Percentiles rank a stretch among this genome's conserved stretches.
Conservation (phyloP, 2,329 filamentous ascomycete species). For the Curvularia sp. region DNA sequence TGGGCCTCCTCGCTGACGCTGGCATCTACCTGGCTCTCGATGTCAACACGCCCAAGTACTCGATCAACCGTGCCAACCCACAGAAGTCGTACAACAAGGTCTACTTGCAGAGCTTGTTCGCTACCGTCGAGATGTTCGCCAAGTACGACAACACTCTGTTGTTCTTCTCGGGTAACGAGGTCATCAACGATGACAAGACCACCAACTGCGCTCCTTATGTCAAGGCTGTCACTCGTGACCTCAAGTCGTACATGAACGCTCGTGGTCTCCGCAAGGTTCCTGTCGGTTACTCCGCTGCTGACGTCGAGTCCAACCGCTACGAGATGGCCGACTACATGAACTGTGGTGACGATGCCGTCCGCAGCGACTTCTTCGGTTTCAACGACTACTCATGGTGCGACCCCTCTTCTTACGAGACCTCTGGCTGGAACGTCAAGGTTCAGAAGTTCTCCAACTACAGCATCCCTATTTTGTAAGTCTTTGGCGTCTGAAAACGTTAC, state of each 20-base stretch:
- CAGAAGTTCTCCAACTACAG: conserved; percentile 86
- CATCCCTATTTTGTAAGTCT: conserved; percentile 75
- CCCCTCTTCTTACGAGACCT: conserved; percentile 69
- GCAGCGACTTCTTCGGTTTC: conserved; percentile 88
- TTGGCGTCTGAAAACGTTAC: background rate
- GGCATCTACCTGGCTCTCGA: conserved; percentile 93
- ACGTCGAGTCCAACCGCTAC: conserved; percentile 83
- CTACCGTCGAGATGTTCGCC: conserved; percentile 83
- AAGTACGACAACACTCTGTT: conserved; percentile 86
- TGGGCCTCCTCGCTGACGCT: conserved; percentile 78
- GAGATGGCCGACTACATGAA: conserved; percentile 93
- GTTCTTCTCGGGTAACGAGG: conserved; percentile 82
- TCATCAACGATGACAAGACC: conserved; percentile 71
- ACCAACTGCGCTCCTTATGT: conserved; percentile 72
- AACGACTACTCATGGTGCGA: conserved; percentile 91
- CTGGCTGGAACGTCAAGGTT: conserved; percentile 89
- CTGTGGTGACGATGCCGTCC: conserved; percentile 82
- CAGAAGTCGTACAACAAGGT: conserved; percentile 80
- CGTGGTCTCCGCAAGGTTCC: conserved; percentile 72
- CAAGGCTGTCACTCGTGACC: conserved; percentile 76
- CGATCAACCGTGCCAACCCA: conserved; percentile 79
- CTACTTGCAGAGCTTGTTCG: conserved; percentile 86
- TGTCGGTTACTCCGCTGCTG: conserved; percentile 83
- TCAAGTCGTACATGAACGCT: conserved; percentile 81
- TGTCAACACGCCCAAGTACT: conserved; percentile 90